Percentiles rank a stretch among this genome's conserved stretches.
Evolutionary conservation across 441 rosid genomes (phyloP).

Genomic region (Euphorbia schlechtendalii): DNA sequence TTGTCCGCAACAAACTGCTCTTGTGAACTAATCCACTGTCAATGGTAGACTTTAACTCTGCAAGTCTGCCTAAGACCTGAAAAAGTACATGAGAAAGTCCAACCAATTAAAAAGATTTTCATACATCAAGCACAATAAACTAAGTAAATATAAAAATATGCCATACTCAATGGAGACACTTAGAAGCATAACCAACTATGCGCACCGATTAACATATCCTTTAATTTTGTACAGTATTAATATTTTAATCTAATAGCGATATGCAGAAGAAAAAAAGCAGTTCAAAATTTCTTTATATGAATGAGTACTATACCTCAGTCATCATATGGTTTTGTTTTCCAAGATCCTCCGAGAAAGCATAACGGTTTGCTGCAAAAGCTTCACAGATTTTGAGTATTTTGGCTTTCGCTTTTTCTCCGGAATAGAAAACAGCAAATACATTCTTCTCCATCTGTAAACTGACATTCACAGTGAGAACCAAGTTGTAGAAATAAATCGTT

Average conservation of each 20-base stretch:
- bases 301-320: constrained; percentile 41
- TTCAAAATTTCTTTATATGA: neutral
- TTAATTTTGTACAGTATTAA: no score
- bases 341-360: constrained; percentile 68
- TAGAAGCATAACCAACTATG: neutral
- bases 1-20: constrained; percentile 52
- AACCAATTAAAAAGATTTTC: constrained; percentile 1
- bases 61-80: constrained; percentile 67
- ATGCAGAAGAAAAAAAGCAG: neutral
- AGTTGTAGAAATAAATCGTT: constrained; percentile 11
- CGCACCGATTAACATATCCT: neutral
- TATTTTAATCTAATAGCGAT: neutral
- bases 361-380: constrained; percentile 93
- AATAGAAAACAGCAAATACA: constrained; percentile 68
- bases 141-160: neutral
- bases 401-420: constrained; percentile 80
- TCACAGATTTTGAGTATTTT: constrained; percentile 88
- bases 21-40: constrained; percentile 61
- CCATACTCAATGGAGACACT: neutral
- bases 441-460: constrained; percentile 80
- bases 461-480: constrained; percentile 18
- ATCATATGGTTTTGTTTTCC: constrained; percentile 61
- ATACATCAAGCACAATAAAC: neutral
- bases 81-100: neutral
- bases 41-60: constrained; percentile 69